Evolutionary conservation across 1,284 basidiomycete species (phyloP).

Genomic region (Cutaneotrichosporon cutaneum): DNA sequence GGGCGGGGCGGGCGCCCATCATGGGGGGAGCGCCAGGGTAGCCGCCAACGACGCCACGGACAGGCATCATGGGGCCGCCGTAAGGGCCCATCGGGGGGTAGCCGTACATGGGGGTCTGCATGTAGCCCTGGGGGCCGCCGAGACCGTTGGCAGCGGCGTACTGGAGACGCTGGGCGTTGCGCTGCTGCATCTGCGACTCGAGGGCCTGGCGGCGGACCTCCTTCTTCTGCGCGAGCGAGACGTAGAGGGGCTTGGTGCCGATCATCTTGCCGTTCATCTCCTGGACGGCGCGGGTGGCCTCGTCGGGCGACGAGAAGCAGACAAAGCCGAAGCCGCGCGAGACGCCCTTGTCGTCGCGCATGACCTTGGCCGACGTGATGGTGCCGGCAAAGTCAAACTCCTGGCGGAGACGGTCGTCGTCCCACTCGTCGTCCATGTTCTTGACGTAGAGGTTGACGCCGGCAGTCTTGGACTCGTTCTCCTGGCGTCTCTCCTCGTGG

Average conservation of each 20-base stretch:
- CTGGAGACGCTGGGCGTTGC: conserved; percentile 85
- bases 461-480: conserved; percentile 97
- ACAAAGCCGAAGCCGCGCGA: conserved; percentile 96
- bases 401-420: conserved; percentile 88
- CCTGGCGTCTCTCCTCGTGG: conserved; percentile 95
- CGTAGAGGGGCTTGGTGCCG: conserved; percentile 96
- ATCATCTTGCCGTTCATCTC: conserved; percentile 99
- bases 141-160: conserved; percentile 84
- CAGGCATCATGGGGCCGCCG: conserved; percentile 56
- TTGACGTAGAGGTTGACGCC: conserved; percentile 99
- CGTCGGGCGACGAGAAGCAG: conserved; percentile 97
- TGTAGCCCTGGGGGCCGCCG: conserved; percentile 67
- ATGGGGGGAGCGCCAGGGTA: conserved; percentile 69
- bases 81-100: conserved; percentile 76
- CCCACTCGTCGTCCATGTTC: conserved; percentile 85
- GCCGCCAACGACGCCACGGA: conserved; percentile 51
- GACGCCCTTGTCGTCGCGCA: conserved; percentile 85
- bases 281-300: conserved; percentile 98
- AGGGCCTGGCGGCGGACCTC: conserved; percentile 98
- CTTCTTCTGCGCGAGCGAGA: conserved; percentile 96
- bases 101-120: conserved; percentile 79
- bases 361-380: conserved; percentile 98
- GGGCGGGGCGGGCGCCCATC: conserved; percentile 74
- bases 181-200: conserved; percentile 96
- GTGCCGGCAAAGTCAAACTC: conserved; percentile 97